Conservation (phyloP, 1,284 basidiomycete genomes). For the Austroboletus novae-zelandiae region DNA sequence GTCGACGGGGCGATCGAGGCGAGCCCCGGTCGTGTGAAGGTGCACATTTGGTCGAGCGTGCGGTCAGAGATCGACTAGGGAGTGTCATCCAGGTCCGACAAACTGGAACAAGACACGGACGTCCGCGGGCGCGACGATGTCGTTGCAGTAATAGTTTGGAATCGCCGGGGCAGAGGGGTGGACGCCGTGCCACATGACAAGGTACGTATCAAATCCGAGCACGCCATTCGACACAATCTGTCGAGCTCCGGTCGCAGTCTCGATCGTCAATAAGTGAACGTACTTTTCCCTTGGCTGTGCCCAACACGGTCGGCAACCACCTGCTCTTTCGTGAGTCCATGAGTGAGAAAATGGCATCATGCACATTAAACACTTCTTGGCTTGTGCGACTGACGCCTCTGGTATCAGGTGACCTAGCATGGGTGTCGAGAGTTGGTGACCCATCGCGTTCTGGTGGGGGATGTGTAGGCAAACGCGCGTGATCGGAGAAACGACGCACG, state of each 20-base stretch:
- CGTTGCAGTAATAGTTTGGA: conserved; percentile 88
- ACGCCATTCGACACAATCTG: conserved; percentile 94
- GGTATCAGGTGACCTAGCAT: conserved; percentile 97
- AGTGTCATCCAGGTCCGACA: not conserved
- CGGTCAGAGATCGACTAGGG: conserved; percentile 88
- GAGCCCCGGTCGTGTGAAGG: conserved; percentile 94
- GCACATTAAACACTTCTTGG: conserved; percentile 71
- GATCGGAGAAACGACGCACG: not conserved
- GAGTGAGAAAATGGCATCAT: conserved; percentile 91
- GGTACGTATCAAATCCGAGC: conserved; percentile 92
- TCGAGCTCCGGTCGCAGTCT: not conserved
- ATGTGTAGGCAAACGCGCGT: not conserved
- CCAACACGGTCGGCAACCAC: conserved; percentile 93
- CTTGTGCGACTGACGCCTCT: conserved; percentile 51
- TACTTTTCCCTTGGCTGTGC: conserved; percentile 83
- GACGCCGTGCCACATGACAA: conserved; percentile 95
- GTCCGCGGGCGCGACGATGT: conserved; percentile 94
- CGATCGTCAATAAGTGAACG: conserved; percentile 7
- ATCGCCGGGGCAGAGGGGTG: conserved; percentile 35
- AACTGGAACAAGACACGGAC: conserved; percentile 45
- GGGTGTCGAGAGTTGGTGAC: conserved; percentile 79
- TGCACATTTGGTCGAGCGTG: conserved; percentile 99
- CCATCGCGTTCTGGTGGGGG: conserved; percentile 67
- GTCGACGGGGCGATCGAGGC: conserved; percentile 90
- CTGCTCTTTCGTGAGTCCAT: conserved; percentile 97